Percentiles rank a stretch among this genome's conserved stretches.
Evolutionary conservation across 306 rosid genomes (phyloP).

Genomic region (Vicia faba): DNA sequence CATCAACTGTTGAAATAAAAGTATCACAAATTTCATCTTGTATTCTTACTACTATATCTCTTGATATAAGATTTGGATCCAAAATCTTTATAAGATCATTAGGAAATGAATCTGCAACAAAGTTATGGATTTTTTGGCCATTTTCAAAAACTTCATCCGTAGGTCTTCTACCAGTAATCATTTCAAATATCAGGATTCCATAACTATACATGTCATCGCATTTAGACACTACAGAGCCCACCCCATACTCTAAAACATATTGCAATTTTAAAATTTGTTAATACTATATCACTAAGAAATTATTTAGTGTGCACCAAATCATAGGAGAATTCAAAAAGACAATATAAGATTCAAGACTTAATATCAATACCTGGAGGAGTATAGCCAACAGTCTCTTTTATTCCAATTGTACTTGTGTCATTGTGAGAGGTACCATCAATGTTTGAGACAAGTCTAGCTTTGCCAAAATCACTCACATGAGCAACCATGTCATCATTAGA

Average conservation of each 20-base stretch:
- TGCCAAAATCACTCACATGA: too few species aligned
- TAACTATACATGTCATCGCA: not conserved
- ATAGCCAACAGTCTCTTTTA: too few species aligned
- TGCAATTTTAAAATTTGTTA: not conserved
- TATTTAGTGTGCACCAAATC: too few species aligned
- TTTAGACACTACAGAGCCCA: not conserved
- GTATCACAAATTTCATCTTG: not conserved
- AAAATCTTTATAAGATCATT: not conserved
- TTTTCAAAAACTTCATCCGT: not conserved
- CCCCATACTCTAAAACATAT: constrained; percentile 7
- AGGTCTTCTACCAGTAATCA: constrained; percentile 8
- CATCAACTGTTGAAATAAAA: not conserved
- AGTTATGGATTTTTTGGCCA: not conserved
- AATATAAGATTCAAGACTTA: too few species aligned
- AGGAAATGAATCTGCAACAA: not conserved
- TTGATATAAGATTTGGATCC: not conserved
- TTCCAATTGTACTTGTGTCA: too few species aligned
- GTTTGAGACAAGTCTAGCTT: too few species aligned
- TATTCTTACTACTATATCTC: not conserved
- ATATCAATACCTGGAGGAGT: too few species aligned
- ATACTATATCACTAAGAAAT: too few species aligned
- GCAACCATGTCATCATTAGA: too few species aligned
- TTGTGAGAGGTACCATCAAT: too few species aligned
- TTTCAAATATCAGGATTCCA: not conserved
- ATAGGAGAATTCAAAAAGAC: too few species aligned